Conservation (phyloP, 306 rosid genomes). For the Lathyrus tuberosus region DNA sequence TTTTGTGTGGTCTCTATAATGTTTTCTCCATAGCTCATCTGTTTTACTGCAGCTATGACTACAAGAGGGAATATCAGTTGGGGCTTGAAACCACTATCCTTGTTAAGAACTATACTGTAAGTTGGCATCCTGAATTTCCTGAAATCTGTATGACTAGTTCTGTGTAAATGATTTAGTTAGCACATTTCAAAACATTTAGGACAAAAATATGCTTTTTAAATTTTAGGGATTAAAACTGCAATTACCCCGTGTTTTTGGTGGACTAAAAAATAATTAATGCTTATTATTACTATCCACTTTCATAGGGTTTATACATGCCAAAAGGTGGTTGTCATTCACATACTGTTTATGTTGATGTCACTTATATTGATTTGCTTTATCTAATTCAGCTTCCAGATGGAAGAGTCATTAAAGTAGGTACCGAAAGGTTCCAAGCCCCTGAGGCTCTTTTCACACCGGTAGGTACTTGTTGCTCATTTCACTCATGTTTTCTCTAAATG, state of each 20-base stretch:
- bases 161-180: conserved; percentile 17
- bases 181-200: not conserved
- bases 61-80: conserved; percentile 98
- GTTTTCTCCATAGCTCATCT: conserved; percentile 36
- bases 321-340: conserved; percentile 5
- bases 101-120: conserved; percentile 90
- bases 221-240: not conserved
- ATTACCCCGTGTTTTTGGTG: not conserved
- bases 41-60: conserved; percentile 77
- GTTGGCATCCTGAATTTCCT: conserved; percentile 43
- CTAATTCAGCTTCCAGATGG: conserved; percentile 95
- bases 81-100: conserved; percentile 99
- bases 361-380: conserved; percentile 28
- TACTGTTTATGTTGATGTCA: conserved; percentile 31
- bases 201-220: not conserved
- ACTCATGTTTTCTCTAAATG: conserved; percentile 17
- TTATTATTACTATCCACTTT: not conserved
- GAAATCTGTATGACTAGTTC: conserved; percentile 27
- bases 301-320: conserved; percentile 19
- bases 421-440: conserved; percentile 99
- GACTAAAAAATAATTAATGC: not conserved
- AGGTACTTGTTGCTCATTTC: conserved; percentile 44
- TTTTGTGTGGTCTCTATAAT: conserved; percentile 21
- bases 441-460: conserved; percentile 99
- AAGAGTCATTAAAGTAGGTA: conserved; percentile 98